Percentiles rank a stretch among this genome's conserved stretches.
Conservation (phyloP, 176 grass and related monocot species). For the Zea mays region DNA sequence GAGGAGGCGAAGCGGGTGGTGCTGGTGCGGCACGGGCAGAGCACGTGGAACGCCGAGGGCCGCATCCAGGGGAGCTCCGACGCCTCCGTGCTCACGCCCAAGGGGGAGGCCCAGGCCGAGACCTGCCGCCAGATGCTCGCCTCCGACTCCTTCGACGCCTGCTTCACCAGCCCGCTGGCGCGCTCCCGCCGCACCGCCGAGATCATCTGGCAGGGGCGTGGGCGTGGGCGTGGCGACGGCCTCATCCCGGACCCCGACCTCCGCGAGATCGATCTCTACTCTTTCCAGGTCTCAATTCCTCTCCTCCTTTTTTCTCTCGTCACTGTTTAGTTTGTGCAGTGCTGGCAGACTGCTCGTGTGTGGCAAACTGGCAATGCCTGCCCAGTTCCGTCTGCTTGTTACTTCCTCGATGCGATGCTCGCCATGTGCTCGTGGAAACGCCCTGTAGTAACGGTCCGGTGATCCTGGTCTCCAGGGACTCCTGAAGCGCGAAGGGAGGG, state of each 20-base stretch:
- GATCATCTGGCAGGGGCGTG: slow-evolving; percentile 69
- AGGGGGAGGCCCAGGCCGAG: slow-evolving; percentile 86
- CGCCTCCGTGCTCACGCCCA: slow-evolving; percentile 76
- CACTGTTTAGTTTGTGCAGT: background rate
- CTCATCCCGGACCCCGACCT: slow-evolving; percentile 73
- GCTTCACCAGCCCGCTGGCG: slow-evolving; percentile 89
- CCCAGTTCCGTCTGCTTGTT: background rate
- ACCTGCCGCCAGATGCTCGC: slow-evolving; percentile 87
- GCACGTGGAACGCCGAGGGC: slow-evolving; percentile 95
- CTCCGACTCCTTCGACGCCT: slow-evolving; percentile 79
- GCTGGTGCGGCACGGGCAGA: slow-evolving; percentile 96
- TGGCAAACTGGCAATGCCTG: background rate
- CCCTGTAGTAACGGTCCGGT: background rate
- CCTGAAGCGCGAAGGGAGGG: slow-evolving; percentile 86
- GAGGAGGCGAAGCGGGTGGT: slow-evolving; percentile 77
- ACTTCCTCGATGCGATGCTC: background rate
- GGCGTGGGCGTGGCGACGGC: too few relatives aligned
- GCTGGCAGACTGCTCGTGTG: background rate
- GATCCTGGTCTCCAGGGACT: slow-evolving; percentile 50
- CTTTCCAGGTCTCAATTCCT: slow-evolving; percentile 62
- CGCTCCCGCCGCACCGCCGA: slow-evolving; percentile 81
- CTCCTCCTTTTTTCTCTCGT: background rate
- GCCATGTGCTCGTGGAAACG: slow-evolving; percentile 15
- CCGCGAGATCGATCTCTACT: slow-evolving; percentile 94
- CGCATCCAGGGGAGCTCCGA: slow-evolving; percentile 97